Evolutionary conservation across 1,284 basidiomycete species (phyloP).

Genomic region (Marasmius fiardii): DNA sequence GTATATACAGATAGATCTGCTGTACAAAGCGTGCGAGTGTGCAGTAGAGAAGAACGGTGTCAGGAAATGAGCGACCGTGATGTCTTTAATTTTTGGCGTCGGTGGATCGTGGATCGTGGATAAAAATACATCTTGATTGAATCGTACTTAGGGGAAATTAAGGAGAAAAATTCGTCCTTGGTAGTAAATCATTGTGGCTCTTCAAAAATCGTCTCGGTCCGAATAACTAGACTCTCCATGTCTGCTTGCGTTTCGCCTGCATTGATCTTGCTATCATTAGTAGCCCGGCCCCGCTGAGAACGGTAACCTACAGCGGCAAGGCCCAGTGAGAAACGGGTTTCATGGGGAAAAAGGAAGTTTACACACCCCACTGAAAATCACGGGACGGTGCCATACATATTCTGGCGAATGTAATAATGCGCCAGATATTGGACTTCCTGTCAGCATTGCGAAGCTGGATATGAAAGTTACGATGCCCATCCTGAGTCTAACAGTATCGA

Average conservation of each 20-base stretch:
- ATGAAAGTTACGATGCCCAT: slow-evolving; percentile 17
- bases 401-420: slow-evolving; percentile 16
- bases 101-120: no score
- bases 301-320: neutral
- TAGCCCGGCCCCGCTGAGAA: slow-evolving; percentile 7
- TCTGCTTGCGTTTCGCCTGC: slow-evolving; percentile 10
- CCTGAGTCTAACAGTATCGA: slow-evolving; percentile 11
- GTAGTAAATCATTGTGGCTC: neutral
- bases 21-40: no score
- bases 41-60: no score
- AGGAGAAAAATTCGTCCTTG: no score
- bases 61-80: no score
- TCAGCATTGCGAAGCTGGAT: slow-evolving; percentile 16
- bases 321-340: neutral
- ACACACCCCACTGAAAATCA: slow-evolving; percentile 18
- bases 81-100: no score
- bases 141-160: no score
- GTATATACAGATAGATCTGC: no score
- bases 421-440: slow-evolving; percentile 19
- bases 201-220: neutral
- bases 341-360: no score
- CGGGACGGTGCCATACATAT: slow-evolving; percentile 16
- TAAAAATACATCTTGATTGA: no score
- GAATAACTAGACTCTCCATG: slow-evolving; percentile 10
- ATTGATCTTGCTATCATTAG: slow-evolving; percentile 8